Evolutionary conservation across 495 filamentous ascomycete species (phyloP), one percentile per base, ranked within the genome.

Genomic region (Aspergillus bertholletiae): DNA sequence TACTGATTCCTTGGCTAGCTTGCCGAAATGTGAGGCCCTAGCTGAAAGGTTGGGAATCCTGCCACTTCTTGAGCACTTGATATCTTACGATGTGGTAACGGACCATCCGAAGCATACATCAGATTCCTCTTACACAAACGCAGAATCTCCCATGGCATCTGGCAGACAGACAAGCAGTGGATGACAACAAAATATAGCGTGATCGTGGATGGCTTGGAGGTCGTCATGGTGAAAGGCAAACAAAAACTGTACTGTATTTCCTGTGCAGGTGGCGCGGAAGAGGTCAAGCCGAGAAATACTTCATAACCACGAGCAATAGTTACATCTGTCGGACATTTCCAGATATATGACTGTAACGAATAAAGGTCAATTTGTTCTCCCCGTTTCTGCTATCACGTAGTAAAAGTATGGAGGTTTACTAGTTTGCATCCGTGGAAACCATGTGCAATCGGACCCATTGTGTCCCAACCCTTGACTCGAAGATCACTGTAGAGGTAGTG

Each of bases 41-140:
- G 47, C 47, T 13, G 47, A 49, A 37, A 49, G 27, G 22, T n/a
- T 37, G 20, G 47, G 26, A 35, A 49, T 49, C 28, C 12, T 49
- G n/a, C 47, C 47, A 35, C 28, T 35, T 49, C 28, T 49, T 5
- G 20, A 35, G 35, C 46, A 24, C 40, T 30, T 41, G 24, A 40
- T 51, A 32, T 32, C 30, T 12, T 12, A 32, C 13, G 30, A 32
- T 32, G 30, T 32, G 30, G 30, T 32, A 12, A 32, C 30, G 7
- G 30, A 32, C 8, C 30, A 32, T 12, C 30, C 30, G 9, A 32
- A 32, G 13, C 8, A 32, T 12, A 32, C 30, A 11, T 12, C 13
- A 32, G 13, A 32, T 1, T 32, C 30, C 30, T 32, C 13, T 12
- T 32, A 3, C 30, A 7, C 30, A 32, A 11, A 12, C 30, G 30